These are phyloP conservation scores for Cinnamomum micranthum DNA, from an alignment of 164 flowering plant genomes.

Conservation along the genomic window DNA sequence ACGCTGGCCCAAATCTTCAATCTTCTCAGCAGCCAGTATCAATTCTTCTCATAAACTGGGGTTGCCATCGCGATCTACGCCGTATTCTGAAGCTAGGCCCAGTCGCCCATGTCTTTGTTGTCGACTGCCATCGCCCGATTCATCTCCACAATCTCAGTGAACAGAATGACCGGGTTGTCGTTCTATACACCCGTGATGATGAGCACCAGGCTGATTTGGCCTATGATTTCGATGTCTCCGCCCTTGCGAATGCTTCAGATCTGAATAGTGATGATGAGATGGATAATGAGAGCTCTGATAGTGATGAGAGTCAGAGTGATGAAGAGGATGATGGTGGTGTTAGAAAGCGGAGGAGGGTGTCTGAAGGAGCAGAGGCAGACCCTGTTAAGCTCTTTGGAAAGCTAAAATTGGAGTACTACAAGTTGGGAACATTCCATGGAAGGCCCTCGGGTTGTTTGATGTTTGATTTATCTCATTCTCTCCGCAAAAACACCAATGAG, in stretches of 20 bases:
- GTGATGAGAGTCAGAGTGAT: constrained; percentile 39
- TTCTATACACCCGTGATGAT: constrained; percentile 71
- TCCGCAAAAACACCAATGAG: constrained; percentile 86
- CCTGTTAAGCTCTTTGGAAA: constrained; percentile 48
- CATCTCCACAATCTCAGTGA: constrained; percentile 80
- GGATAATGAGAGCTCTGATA: constrained; percentile 31
- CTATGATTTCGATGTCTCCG: constrained; percentile 74
- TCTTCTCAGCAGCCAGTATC: constrained; percentile 46
- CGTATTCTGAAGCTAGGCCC: constrained; percentile 49
- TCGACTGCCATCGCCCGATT: constrained; percentile 87
- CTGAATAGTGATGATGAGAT: constrained; percentile 60
- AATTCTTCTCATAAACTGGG: constrained; percentile 82
- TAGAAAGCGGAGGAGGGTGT: constrained; percentile 51
- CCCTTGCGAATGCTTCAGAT: constrained; percentile 61
- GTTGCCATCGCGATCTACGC: constrained; percentile 77
- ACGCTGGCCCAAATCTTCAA: constrained; percentile 38
- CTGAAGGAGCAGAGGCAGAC: constrained; percentile 26
- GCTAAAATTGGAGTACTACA: constrained; percentile 68
- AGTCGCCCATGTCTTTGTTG: constrained; percentile 62
- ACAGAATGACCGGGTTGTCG: constrained; percentile 59
- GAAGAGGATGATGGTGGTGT: constrained; percentile 35
- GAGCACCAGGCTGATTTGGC: constrained; percentile 76
- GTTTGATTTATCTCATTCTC: constrained; percentile 72
- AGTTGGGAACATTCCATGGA: constrained; percentile 89
- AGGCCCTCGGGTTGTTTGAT: constrained; percentile 90